phyloP scores from a whole-genome alignment of 169 alveolate species.

The Plasmodium chabaudi region DNA sequence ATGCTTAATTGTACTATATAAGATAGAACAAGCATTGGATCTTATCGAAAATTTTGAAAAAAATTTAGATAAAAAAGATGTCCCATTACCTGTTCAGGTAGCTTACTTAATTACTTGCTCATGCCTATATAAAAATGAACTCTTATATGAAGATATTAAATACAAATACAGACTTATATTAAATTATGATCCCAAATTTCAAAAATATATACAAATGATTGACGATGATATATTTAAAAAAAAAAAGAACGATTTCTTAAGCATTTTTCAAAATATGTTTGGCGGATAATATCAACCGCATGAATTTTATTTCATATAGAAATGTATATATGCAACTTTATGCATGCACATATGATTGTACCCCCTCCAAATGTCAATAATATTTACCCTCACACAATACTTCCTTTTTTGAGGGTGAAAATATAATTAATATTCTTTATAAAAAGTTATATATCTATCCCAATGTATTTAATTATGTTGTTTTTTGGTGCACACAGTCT shows the following conservation, averaged over 20 bases:
- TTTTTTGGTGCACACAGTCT: too few species aligned
- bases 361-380: too few species aligned
- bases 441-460: too few species aligned
- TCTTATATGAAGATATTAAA: slow-evolving; percentile 72
- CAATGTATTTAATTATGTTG: too few species aligned
- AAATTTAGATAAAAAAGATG: slow-evolving; percentile 55
- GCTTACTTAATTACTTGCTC: slow-evolving; percentile 56
- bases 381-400: too few species aligned
- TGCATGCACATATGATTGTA: too few species aligned
- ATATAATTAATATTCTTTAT: too few species aligned
- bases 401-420: too few species aligned
- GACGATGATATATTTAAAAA: slow-evolving; percentile 48
- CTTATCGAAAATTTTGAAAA: slow-evolving; percentile 49
- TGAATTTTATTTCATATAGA: too few species aligned
- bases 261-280: slow-evolving; percentile 62
- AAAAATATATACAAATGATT: slow-evolving; percentile 30
- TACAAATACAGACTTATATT: slow-evolving; percentile 74
- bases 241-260: slow-evolving; percentile 19
- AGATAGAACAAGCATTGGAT: slow-evolving; percentile 41
- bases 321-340: too few species aligned
- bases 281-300: neutral
- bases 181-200: slow-evolving; percentile 71
- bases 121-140: slow-evolving; percentile 28
- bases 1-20: slow-evolving; percentile 50
- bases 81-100: slow-evolving; percentile 57